Evolutionary conservation across 2,329 filamentous ascomycete species (phyloP), one percentile per base, ranked within the genome.

Genomic region (Madurella fahalii): DNA sequence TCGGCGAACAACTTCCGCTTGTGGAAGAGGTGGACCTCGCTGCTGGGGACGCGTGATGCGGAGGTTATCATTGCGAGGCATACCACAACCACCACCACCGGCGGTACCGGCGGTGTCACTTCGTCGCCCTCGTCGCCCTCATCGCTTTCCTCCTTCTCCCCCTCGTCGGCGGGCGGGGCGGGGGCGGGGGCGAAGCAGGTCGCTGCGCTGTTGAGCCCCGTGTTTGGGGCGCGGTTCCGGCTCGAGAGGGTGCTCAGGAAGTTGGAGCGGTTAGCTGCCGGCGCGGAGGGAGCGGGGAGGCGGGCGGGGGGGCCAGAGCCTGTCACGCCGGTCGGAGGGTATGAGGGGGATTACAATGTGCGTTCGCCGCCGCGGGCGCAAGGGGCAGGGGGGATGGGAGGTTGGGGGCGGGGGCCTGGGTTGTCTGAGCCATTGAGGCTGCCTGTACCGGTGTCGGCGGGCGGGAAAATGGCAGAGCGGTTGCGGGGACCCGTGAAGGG

Each of bases 11-110:
- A 60, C 0, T 68, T 63, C 53, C 62, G 67, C 0, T 57, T 71
- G n/a, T 71, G 68, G 68, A 59, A 64, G 32, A 57, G 68, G 4
- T 71, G 69, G 69, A 70, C 67, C 0, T 56, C 60, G 5, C 56
- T 70, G 7, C 39, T 70, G 11, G 66, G 66, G 3, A 52, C 54
- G 12, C 50, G 58, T 2, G 63, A 65, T 7, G 53, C 66, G 2
- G 56, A 50, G 0, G 59, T 40, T 1, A 59, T 69, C 8, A 20
- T 70, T 0, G 54, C 49, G 2, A 51, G 42, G 9, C 63, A 65
- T 25, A 47, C 31, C 15, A 13, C 40, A 5, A 3, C 15, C 34
- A 15, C 34, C 13, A 9, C 34, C 34, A 9, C 34, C 34, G 13
- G 4, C 25, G 25, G 4, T 7, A 25, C 25, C 25, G 25, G 25